phyloP scores from a whole-genome alignment of 257 asterid species.

The Solanum pinnatisectum region DNA sequence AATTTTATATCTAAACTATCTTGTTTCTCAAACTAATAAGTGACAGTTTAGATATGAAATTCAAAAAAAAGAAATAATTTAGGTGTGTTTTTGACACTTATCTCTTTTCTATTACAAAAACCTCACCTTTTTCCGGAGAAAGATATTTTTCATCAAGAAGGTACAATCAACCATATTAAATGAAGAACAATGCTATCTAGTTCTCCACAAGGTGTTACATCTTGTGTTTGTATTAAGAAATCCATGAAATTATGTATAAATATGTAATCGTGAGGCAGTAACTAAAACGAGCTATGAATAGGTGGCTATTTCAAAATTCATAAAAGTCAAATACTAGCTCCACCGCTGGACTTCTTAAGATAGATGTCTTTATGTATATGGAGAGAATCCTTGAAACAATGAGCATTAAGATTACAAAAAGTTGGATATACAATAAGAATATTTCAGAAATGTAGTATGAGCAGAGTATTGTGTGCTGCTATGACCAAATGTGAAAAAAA shows the following conservation, averaged over 20 bases:
- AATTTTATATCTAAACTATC: too few relatives aligned
- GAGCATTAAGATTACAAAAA: neutral
- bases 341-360: neutral
- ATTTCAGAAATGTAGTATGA: neutral
- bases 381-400: neutral
- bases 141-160: neutral
- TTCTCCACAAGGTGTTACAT: neutral
- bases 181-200: neutral
- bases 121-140: neutral
- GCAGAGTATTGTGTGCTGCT: neutral
- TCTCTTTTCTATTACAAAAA: neutral
- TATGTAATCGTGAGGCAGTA: neutral
- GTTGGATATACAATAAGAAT: neutral
- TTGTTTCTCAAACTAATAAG: too few relatives aligned
- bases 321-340: neutral
- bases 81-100: accelerated
- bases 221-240: neutral
- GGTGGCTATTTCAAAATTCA: neutral
- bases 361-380: neutral
- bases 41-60: too few relatives aligned
- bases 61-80: too few relatives aligned
- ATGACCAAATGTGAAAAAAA: neutral
- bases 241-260: neutral
- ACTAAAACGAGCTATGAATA: neutral
- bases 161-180: neutral